These are phyloP conservation scores for Calendula officinalis DNA, from an alignment of 129 eudicot species.

Conservation along the genomic window DNA sequence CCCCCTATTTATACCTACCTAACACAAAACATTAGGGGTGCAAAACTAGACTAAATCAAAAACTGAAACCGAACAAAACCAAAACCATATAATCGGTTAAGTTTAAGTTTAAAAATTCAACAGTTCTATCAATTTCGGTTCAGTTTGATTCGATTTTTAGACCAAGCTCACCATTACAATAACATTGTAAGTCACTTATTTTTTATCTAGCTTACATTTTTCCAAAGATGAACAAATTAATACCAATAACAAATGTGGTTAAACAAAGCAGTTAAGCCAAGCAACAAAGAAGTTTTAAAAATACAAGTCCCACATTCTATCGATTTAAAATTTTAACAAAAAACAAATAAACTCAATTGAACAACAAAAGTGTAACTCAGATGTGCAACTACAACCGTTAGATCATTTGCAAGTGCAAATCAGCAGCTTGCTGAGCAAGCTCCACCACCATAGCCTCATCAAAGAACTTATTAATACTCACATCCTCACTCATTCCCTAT, in stretches of 20 bases:
- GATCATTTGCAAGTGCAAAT: conserved; percentile 77
- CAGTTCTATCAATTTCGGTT: no score
- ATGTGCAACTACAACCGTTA: conserved; percentile 15
- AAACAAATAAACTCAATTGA: conserved; percentile 13
- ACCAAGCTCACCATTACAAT: no score
- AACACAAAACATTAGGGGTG: no score
- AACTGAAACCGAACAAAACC: no score
- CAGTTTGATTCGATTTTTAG: no score
- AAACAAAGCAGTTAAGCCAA: background rate
- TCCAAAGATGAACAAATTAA: background rate
- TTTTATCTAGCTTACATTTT: background rate
- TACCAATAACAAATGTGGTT: background rate
- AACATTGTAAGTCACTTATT: no score
- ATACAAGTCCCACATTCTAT: background rate
- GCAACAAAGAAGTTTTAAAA: background rate
- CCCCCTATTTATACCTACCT: no score
- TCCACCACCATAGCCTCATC: conserved; percentile 99
- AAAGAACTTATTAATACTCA: conserved; percentile 84
- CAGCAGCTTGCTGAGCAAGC: conserved; percentile 95
- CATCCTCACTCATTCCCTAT: conserved; percentile 99
- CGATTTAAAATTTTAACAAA: conserved; percentile 2
- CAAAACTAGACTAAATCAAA: no score
- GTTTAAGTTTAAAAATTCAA: no score
- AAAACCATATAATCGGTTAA: no score
- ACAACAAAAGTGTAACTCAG: conserved; percentile 2